Base-by-base conservation (phyloP, 768 basidiomycete species). In the Clitopilus passeckerianus region DNA sequence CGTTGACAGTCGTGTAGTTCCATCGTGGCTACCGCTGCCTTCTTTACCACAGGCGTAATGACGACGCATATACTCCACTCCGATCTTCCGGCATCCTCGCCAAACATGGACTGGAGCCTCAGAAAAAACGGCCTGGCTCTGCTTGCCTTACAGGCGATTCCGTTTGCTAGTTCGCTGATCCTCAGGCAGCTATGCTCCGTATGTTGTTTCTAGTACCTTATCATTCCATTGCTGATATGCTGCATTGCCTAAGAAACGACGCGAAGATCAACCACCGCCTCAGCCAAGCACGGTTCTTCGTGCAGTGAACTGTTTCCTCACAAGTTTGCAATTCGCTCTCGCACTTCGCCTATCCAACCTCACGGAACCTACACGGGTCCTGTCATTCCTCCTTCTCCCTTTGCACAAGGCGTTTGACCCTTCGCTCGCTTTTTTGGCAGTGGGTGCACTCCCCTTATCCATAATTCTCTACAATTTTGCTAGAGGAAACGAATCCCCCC, bases 301-400 rank as follows among this genome's bases (percentile, higher is more conserved):
- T 34, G 57, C 75, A 53, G 60, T 79, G n/a, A 72, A 78, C 24
- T 75, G 67, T 52, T 64, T 83, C 55, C 64, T 72, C 30, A 79
- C 81, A 6, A 70, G 76, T 34, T 65, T 83, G 46, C 74, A 79
- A 54, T 87, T 87, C 61, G 81, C 80, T 0, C 68, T 85, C 44
- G 80, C 81, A 1, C 72, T 86, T 54, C 78, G 75, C 46, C 71
- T 87, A 23, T 83, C 83, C 24, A 80, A 80, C 60, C 75, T 87
- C 54, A 78, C 74, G 56, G 79, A 84, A 59, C 71, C 80, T 10
- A 63, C 66, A 15, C 77, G 79, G 53, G 81, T 87, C 35, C 64
- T 84, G 24, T 74, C 76, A 1, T 87, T 86, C 69, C 74, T 86
- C 18, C 64, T 80, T 30, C 74, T 84, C 22, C 83, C 83, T 6